Evolutionary conservation across 768 basidiomycete species (phyloP), one percentile per base, ranked within the genome.

Genomic region (Termitomyces sp.): DNA sequence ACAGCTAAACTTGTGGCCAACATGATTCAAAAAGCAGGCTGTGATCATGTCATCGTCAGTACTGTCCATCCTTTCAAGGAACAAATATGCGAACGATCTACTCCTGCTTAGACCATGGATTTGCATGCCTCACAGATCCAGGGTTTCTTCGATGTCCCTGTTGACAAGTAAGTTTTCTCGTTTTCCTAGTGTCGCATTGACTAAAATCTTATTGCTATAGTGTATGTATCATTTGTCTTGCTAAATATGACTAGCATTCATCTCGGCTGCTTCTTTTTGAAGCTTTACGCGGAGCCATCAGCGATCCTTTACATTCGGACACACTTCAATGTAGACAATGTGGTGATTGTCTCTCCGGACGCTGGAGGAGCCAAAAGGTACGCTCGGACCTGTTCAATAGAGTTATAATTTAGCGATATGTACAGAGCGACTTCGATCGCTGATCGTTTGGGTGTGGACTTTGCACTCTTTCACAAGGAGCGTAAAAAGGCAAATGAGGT

Each of bases 401-500:
- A 59, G 60, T 49, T 54, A 13, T 28, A 54, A 53, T 47, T 63
- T 44, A 59, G 8, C 46, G 56, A 59, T 54, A 56, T 57, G 4
- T 63, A 49, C 73, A 98, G 96, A 72, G 97, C 95, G 32, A 97
- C 96, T 33, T 95, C 95, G 20, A 92, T 99, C 65, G 96, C 97
- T 24, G 96, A 98, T 72, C 85, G 92, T 48, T 81, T 98, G 59
- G 93, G 94, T 53, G 91, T 98, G 58, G 96, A 98, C 68, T 98
- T 99, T 76, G 97, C 97, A 26, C 78, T 99, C 55, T 98, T 98
- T 80, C 97, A 99, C 84, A 95, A 98, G 70, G 97, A 99, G 79
- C 90, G 96, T 60, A 94, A 95, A 78, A 94, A 92, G 75, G 92
- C 92, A 32, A 96, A 95, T 72, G 89, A 93, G 61, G 92, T 96